Conservation (phyloP, 805 yeast species). For the Kodamaea fukazawae region DNA sequence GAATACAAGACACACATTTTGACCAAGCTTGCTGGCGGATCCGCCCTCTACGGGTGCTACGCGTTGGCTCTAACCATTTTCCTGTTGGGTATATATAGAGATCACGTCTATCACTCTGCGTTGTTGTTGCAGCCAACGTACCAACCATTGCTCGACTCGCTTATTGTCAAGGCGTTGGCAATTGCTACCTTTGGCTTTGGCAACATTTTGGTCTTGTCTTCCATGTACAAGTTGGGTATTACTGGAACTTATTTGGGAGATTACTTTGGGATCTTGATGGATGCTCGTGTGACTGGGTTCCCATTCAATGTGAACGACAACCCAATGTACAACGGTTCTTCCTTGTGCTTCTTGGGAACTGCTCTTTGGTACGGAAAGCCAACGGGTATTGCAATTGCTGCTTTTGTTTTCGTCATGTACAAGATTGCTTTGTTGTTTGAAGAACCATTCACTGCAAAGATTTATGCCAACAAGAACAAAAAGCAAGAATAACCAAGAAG, state of each 20-base stretch:
- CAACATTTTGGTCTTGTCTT: conserved; percentile 72
- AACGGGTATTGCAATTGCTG: conserved; percentile 74
- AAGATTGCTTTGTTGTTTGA: conserved; percentile 80
- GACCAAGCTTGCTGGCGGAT: conserved; percentile 70
- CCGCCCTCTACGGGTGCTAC: conserved; percentile 72
- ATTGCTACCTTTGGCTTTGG: conserved; percentile 60
- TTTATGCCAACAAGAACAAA: conserved; percentile 62
- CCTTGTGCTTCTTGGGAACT: conserved; percentile 85
- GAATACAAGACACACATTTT: conserved; percentile 77
- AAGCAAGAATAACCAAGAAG: conserved; percentile 7
- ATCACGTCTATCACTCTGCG: conserved; percentile 69
- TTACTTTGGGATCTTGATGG: conserved; percentile 94
- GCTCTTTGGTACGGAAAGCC: conserved; percentile 88
- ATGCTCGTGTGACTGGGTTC: conserved; percentile 82
- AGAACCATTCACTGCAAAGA: conserved; percentile 93
- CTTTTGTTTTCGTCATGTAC: conserved; percentile 78
- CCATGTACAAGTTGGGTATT: conserved; percentile 91
- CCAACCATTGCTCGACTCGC: conserved; percentile 44
- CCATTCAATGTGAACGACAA: conserved; percentile 89
- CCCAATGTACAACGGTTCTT: conserved; percentile 96
- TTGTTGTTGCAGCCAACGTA: conserved; percentile 68
- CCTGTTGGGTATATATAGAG: conserved; percentile 80
- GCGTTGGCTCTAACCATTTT: conserved; percentile 79
- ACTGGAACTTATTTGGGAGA: conserved; percentile 98
- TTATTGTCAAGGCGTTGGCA: conserved; percentile 49